Conservation (phyloP, 106 monocot species). For the Allium cepa region DNA sequence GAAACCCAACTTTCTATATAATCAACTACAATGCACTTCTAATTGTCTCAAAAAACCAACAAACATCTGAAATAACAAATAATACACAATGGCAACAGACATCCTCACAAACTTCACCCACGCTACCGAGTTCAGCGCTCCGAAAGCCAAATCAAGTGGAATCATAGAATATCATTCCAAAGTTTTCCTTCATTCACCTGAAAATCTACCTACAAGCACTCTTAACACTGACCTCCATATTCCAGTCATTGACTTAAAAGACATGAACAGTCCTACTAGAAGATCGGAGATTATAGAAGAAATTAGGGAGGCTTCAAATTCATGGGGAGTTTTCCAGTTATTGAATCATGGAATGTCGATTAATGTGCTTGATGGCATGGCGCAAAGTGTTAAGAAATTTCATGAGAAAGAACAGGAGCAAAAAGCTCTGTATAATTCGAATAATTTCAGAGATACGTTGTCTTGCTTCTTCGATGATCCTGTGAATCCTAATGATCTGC, state of each 20-base stretch:
- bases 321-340: conserved; percentile 28
- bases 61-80: too few relatives aligned
- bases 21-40: too few relatives aligned
- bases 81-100: too few relatives aligned
- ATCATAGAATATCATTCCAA: too few relatives aligned
- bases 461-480: conserved; percentile 1
- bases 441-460: conserved; percentile 13
- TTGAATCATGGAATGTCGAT: conserved; percentile 17
- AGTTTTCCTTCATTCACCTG: conserved; percentile 28
- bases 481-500: conserved; percentile 3
- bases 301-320: conserved; percentile 7
- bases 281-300: not conserved
- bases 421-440: conserved; percentile 5
- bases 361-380: conserved; percentile 9
- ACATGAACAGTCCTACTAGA: not conserved
- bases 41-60: too few relatives aligned
- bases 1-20: too few relatives aligned
- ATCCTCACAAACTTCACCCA: too few relatives aligned
- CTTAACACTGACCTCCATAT: not conserved
- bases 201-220: not conserved
- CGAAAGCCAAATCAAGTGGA: too few relatives aligned
- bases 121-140: too few relatives aligned
- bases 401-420: conserved; percentile 11
- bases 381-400: conserved; percentile 15
- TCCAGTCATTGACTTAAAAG: conserved; percentile 21